Base-by-base conservation (phyloP, 345 rosid species). In the Salix brachista region DNA sequence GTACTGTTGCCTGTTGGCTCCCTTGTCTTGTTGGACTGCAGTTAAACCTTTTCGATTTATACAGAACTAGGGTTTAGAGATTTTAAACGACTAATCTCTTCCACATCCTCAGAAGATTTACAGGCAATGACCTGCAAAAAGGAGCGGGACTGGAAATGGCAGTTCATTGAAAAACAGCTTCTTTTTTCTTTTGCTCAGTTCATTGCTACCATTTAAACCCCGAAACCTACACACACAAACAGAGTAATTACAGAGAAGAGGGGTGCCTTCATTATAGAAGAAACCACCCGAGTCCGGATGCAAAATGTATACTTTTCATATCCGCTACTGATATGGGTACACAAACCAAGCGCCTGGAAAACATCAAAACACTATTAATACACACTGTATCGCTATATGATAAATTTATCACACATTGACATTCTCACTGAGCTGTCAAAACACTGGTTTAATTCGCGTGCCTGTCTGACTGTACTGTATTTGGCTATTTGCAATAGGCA, bases 351-450 rank as follows among this genome's bases (percentile, higher is more conserved):
- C 54, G 14, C 0, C 21, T 18, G 18, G 54, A 48, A 14, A 48
- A 48, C 7, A 36, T 5, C 37, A 16, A 65, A 17, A 4, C 18
- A 6, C 69, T 34, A 34, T 34, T 0, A 4, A 66, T 12, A 36
- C 21, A 39, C 41, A 48, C 6, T 17, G 70, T 7, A 19, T 18
- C 37, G 21, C 70, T 36, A 16, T 8, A n/a, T 28, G 32, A 4
- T 28, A 5, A 11, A 23, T 11, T 26, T 30, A 65, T 73, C 50
- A 83, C 6, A 34, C 2, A 12, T 26, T 71, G n/a, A 54, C 23
- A 5, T 67, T 77, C 81, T 89, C 88, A 54, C 91, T 92, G 14
- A 91, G 91, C 80, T 87, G 6, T 36, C 37, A 36, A 36, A 36
- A 36, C 37, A 5, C 37, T 36, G 37, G 7, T 36, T 36, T 36